phyloP scores from a whole-genome alignment of 306 rosid genomes.

The Leucaena leucocephala region DNA sequence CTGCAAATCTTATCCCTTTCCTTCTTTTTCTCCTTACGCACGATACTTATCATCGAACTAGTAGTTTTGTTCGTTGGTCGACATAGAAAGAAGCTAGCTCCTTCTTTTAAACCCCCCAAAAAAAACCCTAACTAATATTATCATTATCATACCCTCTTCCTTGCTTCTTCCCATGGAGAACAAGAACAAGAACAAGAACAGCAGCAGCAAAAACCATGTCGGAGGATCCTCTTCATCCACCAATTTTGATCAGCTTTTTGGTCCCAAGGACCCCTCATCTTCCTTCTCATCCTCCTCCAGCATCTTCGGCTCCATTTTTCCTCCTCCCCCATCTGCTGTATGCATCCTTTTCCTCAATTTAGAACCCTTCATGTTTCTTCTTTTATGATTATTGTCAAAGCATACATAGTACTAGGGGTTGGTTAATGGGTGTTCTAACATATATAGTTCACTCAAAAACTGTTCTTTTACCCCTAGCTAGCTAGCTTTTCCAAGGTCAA shows the following conservation, averaged over 20 bases:
- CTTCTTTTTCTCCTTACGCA: constrained; percentile 35
- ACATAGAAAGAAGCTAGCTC: neutral
- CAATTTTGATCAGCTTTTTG: constrained; percentile 74
- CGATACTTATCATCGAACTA: constrained; percentile 37
- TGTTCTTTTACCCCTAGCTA: neutral
- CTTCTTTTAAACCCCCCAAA: neutral
- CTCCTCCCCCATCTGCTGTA: constrained; percentile 64
- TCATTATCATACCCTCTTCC: neutral
- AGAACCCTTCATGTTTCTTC: neutral
- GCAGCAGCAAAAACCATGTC: constrained; percentile 44
- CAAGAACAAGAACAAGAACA: constrained; percentile 32
- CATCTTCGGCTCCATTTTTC: constrained; percentile 69
- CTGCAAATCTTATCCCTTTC: constrained; percentile 48
- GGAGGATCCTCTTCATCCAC: constrained; percentile 49
- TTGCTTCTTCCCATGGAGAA: constrained; percentile 2
- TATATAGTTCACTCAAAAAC: neutral
- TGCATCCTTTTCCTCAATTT: constrained; percentile 1
- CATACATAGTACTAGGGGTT: neutral
- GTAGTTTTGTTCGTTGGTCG: constrained; percentile 52
- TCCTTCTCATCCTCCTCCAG: constrained; percentile 55
- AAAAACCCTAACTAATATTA: neutral
- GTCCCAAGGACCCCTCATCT: constrained; percentile 56
- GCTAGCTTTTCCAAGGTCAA: neutral
- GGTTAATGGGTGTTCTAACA: neutral
- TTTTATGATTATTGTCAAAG: neutral